Evolutionary conservation across 805 yeast genomes (phyloP), one percentile per base, ranked within the genome.

Genomic region (Starmerella floris): DNA sequence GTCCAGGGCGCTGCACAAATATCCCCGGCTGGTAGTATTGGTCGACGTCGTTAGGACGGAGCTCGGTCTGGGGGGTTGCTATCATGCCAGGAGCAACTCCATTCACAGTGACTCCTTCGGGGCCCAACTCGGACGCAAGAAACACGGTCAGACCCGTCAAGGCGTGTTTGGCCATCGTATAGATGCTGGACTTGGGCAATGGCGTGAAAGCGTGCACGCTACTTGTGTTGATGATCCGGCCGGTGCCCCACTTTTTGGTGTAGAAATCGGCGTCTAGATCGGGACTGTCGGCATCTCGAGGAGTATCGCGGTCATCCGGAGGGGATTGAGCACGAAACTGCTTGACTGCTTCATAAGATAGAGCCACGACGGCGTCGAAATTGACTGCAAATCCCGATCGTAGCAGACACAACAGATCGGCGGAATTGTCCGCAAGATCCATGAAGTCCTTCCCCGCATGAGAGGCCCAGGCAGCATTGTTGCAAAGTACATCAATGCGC

Each of bases 381-480:
- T 44, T 44, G 23, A 44, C 48, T 22, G 47, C 41, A 31, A 44
- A 46, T 9, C 50, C 50, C n/a, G 40, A 30, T 10, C 50, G 39
- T 19, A 46, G 17, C 26, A 39, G 37, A 34, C 26, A 10, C 9
- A 41, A 20, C n/a, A 46, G 42, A 20, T 37, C 45, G 19, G 23
- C 35, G 4, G 48, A 30, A 20, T 23, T 17, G 10, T 41, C 40
- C 21, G 40, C 44, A 11, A 46, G 45, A 6, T 44, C 45, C 39
- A 44, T 44, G 35, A 46, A 46, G 15, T n/a, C 21, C 27, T 38
- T 40, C 3, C 48, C 48, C 4, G 50, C 50, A 27, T 36, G 38
- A 3, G 45, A 43, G 5, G 47, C 48, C 50, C 48, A 44, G 21
- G 44, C 49, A 4, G 51, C 51, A 20, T 44, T 44, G 42, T 48